Percentiles rank a stretch among this genome's conserved stretches.
These are phyloP conservation scores for Neohortaea acidophila DNA, from an alignment of 495 filamentous ascomycete genomes.

Conservation along the genomic window DNA sequence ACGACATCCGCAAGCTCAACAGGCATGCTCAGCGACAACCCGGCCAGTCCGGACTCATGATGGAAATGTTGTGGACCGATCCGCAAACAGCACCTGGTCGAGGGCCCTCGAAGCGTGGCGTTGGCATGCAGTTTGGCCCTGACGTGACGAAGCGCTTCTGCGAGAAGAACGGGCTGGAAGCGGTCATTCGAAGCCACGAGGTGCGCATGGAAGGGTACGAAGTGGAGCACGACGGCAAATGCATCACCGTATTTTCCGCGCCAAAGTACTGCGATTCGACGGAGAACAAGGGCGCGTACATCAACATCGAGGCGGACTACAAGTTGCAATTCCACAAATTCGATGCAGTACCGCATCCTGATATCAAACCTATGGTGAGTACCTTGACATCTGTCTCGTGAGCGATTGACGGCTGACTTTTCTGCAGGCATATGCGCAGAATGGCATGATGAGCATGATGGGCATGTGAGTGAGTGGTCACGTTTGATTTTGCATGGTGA, in stretches of 20 bases:
- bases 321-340: conserved; percentile 86
- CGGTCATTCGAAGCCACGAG: conserved; percentile 92
- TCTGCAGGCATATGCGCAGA: conserved; percentile 19
- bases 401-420: neutral
- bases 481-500: no score
- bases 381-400: neutral
- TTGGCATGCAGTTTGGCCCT: conserved; percentile 91
- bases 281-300: conserved; percentile 96
- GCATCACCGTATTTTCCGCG: conserved; percentile 98
- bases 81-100: conserved; percentile 73
- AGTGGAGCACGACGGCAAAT: conserved; percentile 84
- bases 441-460: conserved; percentile 20
- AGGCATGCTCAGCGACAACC: conserved; percentile 87
- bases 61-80: conserved; percentile 99
- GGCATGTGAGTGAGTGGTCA: conserved; percentile 11
- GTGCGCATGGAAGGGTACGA: conserved; percentile 97
- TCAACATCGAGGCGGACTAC: conserved; percentile 86
- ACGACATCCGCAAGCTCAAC: conserved; percentile 86
- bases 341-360: conserved; percentile 88
- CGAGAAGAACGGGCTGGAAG: conserved; percentile 83
- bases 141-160: conserved; percentile 97
- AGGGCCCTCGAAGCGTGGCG: conserved; percentile 89
- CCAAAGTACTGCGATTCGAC: conserved; percentile 96
- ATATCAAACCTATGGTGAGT: conserved; percentile 85
- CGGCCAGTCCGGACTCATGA: conserved; percentile 93